Conservation (phyloP, 164 flowering plant genomes). For the Litsea cubeba region DNA sequence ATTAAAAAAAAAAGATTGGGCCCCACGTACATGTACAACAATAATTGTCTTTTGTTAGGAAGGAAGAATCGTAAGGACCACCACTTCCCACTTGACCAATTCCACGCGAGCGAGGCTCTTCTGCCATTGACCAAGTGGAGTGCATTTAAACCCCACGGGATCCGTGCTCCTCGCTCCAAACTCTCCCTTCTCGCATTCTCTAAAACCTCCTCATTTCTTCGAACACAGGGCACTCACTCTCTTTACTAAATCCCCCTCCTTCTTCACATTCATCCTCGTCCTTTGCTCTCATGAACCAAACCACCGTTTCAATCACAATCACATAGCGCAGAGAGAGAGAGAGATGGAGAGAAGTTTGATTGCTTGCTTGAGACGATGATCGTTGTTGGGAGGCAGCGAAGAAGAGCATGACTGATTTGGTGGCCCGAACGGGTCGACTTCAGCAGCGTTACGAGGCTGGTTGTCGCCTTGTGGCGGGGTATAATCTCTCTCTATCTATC, state of each 20-base stretch:
- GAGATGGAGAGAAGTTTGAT: neutral
- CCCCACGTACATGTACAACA: no score
- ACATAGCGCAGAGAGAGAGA: neutral
- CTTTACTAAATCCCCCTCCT: neutral
- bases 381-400: no score
- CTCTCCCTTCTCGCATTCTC: neutral
- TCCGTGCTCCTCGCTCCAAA: neutral
- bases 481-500: conserved; percentile 8
- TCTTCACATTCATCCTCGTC: neutral
- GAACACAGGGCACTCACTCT: neutral
- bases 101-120: neutral
- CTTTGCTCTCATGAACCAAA: neutral
- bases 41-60: no score
- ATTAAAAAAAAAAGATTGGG: no score
- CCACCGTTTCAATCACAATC: neutral
- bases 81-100: conserved; percentile 5
- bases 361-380: neutral
- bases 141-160: neutral
- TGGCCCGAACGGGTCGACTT: conserved; percentile 83
- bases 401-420: conserved; percentile 64
- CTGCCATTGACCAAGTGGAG: neutral
- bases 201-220: neutral
- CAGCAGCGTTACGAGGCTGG: conserved; percentile 79
- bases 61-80: no score
- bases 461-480: conserved; percentile 88